phyloP scores from a whole-genome alignment of 495 filamentous ascomycete species.

The Parathielavia hyrcaniae region DNA sequence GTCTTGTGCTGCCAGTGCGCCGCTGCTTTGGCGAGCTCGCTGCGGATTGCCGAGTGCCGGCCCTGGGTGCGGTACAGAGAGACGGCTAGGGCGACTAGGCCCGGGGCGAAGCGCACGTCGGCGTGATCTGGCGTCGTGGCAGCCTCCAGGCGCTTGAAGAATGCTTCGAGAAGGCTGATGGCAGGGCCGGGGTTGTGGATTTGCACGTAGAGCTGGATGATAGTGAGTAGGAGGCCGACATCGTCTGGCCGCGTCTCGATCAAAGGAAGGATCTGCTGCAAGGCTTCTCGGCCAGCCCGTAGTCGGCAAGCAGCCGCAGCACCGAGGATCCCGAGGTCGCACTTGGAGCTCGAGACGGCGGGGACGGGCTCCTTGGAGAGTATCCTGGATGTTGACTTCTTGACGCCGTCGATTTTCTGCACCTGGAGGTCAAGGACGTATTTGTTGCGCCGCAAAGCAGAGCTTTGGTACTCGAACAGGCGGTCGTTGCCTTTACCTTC shows the following conservation, averaged over 20 bases:
- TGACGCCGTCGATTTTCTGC: conserved; percentile 69
- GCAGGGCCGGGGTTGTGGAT: conserved; percentile 71
- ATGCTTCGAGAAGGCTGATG: conserved; percentile 64
- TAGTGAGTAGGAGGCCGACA: conserved; percentile 73
- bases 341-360: conserved; percentile 51
- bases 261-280: conserved; percentile 69
- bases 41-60: conserved; percentile 64
- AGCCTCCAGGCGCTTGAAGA: conserved; percentile 65
- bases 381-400: conserved; percentile 55
- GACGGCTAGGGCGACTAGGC: conserved; percentile 75
- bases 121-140: conserved; percentile 50
- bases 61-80: conserved; percentile 74
- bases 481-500: conserved; percentile 57
- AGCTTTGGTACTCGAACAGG: conserved; percentile 71
- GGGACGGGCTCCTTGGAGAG: conserved; percentile 47
- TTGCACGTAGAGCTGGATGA: conserved; percentile 76
- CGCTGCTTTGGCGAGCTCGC: conserved; percentile 72
- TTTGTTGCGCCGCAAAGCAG: conserved; percentile 60
- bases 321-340: conserved; percentile 65
- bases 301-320: conserved; percentile 69
- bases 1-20: conserved; percentile 62
- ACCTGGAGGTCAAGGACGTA: conserved; percentile 68
- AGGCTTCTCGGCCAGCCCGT: conserved; percentile 56
- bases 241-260: conserved; percentile 73
- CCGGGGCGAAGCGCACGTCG: conserved; percentile 75